These are phyloP conservation scores for Gleditsia sinensis DNA, from an alignment of 306 rosid genomes.

Conservation along the genomic window DNA sequence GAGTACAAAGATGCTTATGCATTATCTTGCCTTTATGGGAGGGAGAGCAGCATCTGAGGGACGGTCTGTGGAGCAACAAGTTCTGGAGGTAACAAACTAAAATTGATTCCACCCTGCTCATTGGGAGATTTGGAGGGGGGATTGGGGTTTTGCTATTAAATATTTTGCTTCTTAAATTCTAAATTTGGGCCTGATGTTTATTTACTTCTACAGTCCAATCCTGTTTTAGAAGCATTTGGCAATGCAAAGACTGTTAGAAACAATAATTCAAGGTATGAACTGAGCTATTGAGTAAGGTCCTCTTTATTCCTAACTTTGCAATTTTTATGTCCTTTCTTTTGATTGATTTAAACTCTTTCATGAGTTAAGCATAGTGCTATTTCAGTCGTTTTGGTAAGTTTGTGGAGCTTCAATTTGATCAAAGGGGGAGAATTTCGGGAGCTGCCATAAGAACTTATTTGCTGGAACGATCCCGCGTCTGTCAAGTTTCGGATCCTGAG, in stretches of 20 bases:
- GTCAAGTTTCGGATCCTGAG: slow-evolving; percentile 99
- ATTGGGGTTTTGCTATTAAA: background rate
- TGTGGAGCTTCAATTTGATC: slow-evolving; percentile 94
- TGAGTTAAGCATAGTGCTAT: slow-evolving; percentile 44
- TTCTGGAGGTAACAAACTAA: slow-evolving; percentile 70
- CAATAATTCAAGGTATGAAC: slow-evolving; percentile 83
- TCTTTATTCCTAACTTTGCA: slow-evolving; percentile 2
- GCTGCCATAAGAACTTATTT: slow-evolving; percentile 98
- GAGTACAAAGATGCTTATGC: slow-evolving; percentile 97
- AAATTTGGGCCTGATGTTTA: slow-evolving; percentile 7
- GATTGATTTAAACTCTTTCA: slow-evolving; percentile 33
- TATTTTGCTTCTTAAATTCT: background rate
- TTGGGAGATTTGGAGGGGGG: background rate
- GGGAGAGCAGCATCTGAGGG: slow-evolving; percentile 82
- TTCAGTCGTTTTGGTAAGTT: slow-evolving; percentile 99
- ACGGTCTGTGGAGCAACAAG: slow-evolving; percentile 93
- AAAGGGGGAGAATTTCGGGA: slow-evolving; percentile 87
- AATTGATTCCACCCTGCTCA: background rate
- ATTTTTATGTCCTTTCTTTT: background rate
- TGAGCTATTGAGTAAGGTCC: background rate
- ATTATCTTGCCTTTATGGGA: slow-evolving; percentile 89
- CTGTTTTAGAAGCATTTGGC: slow-evolving; percentile 98
- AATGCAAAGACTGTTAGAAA: slow-evolving; percentile 94
- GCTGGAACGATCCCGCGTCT: slow-evolving; percentile 89
- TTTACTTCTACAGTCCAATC: slow-evolving; percentile 76